Conservation (phyloP, 257 asterid species). For the Knoxia roxburghii region DNA sequence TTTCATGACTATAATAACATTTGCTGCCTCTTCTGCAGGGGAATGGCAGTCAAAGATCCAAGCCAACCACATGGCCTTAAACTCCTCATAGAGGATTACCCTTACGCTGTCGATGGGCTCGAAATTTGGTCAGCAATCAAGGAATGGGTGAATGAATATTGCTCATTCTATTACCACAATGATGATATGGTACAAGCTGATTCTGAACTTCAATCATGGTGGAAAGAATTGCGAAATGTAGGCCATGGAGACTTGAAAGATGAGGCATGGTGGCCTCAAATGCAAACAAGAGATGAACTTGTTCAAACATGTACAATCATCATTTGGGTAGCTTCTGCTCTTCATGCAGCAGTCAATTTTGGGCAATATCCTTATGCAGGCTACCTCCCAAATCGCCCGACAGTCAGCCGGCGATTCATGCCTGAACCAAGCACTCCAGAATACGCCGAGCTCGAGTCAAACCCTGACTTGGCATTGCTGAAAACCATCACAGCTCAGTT, state of each 20-base stretch:
- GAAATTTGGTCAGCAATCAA: conserved; percentile 70
- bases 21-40: conserved; percentile 33
- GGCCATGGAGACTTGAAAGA: conserved; percentile 74
- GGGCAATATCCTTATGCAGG: conserved; percentile 83
- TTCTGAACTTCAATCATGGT: conserved; percentile 69
- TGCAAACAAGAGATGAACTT: conserved; percentile 50
- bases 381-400: conserved; percentile 75
- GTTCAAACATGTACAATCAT: conserved; percentile 50
- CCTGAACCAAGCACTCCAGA: conserved; percentile 53
- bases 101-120: conserved; percentile 75
- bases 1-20: not conserved
- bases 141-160: conserved; percentile 60
- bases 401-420: conserved; percentile 64
- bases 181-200: conserved; percentile 36
- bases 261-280: conserved; percentile 67
- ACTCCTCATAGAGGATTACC: conserved; percentile 68
- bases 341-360: conserved; percentile 77
- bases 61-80: conserved; percentile 48
- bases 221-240: conserved; percentile 60
- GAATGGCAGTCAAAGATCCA: conserved; percentile 59
- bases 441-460: conserved; percentile 42
- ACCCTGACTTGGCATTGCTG: conserved; percentile 52
- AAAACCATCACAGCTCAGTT: conserved; percentile 71
- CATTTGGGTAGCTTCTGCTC: conserved; percentile 81
- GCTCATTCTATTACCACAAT: conserved; percentile 43